Base-by-base conservation (phyloP, 75 land plant genomes). In the Gnetum montanum region DNA sequence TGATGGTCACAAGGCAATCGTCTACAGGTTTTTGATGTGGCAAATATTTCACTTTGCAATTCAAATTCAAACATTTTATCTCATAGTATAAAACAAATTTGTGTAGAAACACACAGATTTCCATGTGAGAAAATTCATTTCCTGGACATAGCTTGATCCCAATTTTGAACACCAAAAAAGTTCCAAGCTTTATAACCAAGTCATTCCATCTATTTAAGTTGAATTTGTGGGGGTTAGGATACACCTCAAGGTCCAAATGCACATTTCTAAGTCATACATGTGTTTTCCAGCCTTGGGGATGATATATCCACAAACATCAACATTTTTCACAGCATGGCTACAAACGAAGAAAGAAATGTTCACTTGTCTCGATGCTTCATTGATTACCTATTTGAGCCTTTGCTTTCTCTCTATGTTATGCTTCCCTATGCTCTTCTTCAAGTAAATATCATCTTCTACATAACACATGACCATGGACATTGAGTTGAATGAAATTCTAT, bases 71-170 rank as follows among this genome's bases (percentile, higher is more conserved):
- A 29, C 70, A 45, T 13, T 71, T 49, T 4, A 83, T 49, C 62
- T 67, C 38, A 45, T 81, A 88, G 18, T 58, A 45, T n/a, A 80
- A 70, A 34, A 82, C 71, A 36, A 79, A 69, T 31, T 79, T 35
- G 51, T 89, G 95, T 7, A 89, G 64, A 34, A 89, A 81, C 31
- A 85, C 59, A 2, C 72, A 43, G 18, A 81, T 76, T 58, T 85
- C 85, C 6, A 89, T 63, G 68, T 82, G 85, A 30, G 90, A 74
- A 15, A 89, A 66, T 25, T 89, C 89, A 69, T 67, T 78, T 54
- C 95, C 95, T 13, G 95, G 95, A 63, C 95, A 89, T 48, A 78
- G 11, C 43, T 83, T 60, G 56, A 63, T 78, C 51, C 95, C 95
- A 35, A 43, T 72, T 57, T 90, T 86, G 51, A 89, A 89, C 16